Percentiles rank a stretch among this genome's conserved stretches.
phyloP scores from a whole-genome alignment of 2,329 filamentous ascomycete genomes.

The Xylariaceae sp. region DNA sequence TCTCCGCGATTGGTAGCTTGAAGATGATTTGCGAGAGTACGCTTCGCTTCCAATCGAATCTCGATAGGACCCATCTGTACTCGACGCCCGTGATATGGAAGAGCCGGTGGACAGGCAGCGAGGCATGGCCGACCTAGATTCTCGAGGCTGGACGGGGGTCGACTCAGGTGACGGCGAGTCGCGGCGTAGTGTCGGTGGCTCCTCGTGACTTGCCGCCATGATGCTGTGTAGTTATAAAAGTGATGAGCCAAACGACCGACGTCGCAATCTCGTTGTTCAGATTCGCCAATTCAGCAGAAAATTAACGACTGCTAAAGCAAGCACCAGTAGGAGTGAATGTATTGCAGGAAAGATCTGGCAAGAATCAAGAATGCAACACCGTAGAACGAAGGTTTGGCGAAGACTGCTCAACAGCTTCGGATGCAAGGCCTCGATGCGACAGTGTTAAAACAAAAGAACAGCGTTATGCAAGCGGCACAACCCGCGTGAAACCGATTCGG shows the following conservation, averaged over 20 bases:
- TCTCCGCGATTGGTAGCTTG: conserved; percentile 55
- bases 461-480: conserved; percentile 23
- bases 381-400: conserved; percentile 21
- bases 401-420: conserved; percentile 35
- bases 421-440: conserved; percentile 18
- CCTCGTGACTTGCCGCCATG: conserved; percentile 46
- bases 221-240: neutral
- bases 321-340: conserved; percentile 1
- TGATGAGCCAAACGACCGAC: neutral
- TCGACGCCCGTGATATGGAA: conserved; percentile 63
- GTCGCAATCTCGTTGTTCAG: conserved; percentile 8
- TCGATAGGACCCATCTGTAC: conserved; percentile 54
- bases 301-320: neutral
- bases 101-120: conserved; percentile 69
- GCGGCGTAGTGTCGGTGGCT: conserved; percentile 51
- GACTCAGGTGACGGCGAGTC: conserved; percentile 70
- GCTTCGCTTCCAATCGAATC: conserved; percentile 63
- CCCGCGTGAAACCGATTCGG: conserved; percentile 12
- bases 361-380: conserved; percentile 13
- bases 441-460: conserved; percentile 13
- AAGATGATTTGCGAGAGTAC: conserved; percentile 69
- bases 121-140: conserved; percentile 62
- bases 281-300: neutral
- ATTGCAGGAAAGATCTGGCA: conserved; percentile 4
- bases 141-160: conserved; percentile 67